Conservation (phyloP, 1,139 yeast species). For the Hemisphaericaspora xylofermentans region DNA sequence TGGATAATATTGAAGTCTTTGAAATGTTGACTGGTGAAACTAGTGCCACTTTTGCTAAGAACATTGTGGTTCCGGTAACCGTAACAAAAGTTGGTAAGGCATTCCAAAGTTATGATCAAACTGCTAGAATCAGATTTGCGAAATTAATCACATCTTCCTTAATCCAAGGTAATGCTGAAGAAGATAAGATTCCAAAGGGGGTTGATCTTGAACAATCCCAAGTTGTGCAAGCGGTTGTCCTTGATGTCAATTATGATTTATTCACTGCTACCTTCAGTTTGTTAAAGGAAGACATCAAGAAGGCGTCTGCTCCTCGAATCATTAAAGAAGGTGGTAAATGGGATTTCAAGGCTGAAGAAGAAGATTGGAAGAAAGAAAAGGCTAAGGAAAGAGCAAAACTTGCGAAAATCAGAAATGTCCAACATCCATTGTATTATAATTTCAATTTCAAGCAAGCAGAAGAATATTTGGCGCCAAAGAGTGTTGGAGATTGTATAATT, state of each 20-base stretch:
- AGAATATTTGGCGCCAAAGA: constrained; percentile 83
- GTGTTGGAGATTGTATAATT: constrained; percentile 89
- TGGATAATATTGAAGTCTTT: constrained; percentile 74
- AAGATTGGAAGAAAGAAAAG: constrained; percentile 58
- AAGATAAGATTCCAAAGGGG: constrained; percentile 60
- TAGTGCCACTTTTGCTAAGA: constrained; percentile 61
- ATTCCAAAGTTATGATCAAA: constrained; percentile 27
- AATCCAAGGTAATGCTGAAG: constrained; percentile 71
- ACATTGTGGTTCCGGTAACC: constrained; percentile 77
- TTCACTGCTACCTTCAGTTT: constrained; percentile 77
- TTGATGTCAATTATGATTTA: constrained; percentile 65
- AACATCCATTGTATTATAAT: constrained; percentile 87
- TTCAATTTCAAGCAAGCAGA: constrained; percentile 89
- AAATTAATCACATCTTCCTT: constrained; percentile 73
- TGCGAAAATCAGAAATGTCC: constrained; percentile 67
- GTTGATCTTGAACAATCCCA: constrained; percentile 59
- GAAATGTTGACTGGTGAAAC: constrained; percentile 90
- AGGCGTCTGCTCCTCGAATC: constrained; percentile 52
- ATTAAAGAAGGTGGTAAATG: constrained; percentile 67
- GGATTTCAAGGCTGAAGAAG: constrained; percentile 78
- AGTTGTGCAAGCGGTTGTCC: constrained; percentile 80
- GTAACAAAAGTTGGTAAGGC: constrained; percentile 55
- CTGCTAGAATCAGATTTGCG: constrained; percentile 40
- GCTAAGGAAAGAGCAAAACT: constrained; percentile 58
- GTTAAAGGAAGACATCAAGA: constrained; percentile 61